Evolutionary conservation across 805 yeast species (phyloP), one percentile per base, ranked within the genome.

Genomic region (Myxozyma sirexii): DNA sequence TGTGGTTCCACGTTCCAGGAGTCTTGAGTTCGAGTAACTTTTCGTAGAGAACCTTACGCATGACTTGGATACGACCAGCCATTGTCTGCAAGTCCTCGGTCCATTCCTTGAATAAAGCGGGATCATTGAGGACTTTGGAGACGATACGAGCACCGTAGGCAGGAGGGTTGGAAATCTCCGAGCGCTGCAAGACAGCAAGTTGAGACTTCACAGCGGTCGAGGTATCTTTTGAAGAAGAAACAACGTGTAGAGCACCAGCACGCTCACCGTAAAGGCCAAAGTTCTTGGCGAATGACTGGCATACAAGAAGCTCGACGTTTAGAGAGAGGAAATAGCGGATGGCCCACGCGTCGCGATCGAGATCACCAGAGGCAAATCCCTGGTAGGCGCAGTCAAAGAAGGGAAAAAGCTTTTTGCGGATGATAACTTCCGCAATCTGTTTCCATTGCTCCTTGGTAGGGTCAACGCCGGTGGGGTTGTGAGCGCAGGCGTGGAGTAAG

Each of bases 201-300:
- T 93, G 97, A 1, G 96, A 84, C 57, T 77, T 74, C 62, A 92
- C 79, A 21, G 92, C 90, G 21, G 70, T 72, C 64, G 80, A 79
- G 58, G 84, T 79, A 2, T 72, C 70, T 0, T 74, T 68, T 59
- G 76, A 72, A 24, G 75, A 69, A 6, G 75, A 70, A 10, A 90
- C 82, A 24, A 92, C 73, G 71, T 92, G 97, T 74, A 93, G 82
- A 26, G 94, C 96, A 64, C 99, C 99, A 35, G 87, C 90, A 79
- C 99, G 87, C 80, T 93, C 98, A 74, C 98, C 98, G 72, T 93
- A 93, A 84, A 93, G 86, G 66, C 98, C 98, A 71, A 88, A 88
- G 77, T 94, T 93, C 76, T 93, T 93, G 57, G 98, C 97, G 75
- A 93, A 93, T 8, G 97, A 91, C 80, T 93, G 99, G 76, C 97